phyloP scores from a whole-genome alignment of 2,329 filamentous ascomycete genomes.

The Raffaelea deltoideospora region DNA sequence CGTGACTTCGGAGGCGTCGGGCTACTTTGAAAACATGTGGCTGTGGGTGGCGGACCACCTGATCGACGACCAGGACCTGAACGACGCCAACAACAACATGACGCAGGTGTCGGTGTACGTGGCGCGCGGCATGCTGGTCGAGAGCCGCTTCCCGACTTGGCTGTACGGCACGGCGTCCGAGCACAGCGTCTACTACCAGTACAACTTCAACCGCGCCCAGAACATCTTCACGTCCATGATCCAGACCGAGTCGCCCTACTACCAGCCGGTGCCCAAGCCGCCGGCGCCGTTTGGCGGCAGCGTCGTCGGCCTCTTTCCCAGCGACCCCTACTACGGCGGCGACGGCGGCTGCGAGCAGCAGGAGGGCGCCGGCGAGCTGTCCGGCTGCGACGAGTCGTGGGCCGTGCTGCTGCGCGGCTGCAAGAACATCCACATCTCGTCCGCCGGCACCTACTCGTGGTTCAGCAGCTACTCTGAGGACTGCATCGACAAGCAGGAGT shows the following conservation, averaged over 20 bases:
- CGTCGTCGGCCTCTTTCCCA: neutral
- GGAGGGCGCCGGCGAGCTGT: neutral
- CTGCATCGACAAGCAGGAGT: conserved; percentile 9
- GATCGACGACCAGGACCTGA: conserved; percentile 1
- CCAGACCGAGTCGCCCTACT: conserved; percentile 54
- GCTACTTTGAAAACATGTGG: conserved; percentile 36
- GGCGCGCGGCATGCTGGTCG: conserved; percentile 19
- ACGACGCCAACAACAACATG: conserved; percentile 1
- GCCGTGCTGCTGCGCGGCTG: conserved; percentile 7
- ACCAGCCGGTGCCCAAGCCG: conserved; percentile 28
- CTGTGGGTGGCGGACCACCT: conserved; percentile 52
- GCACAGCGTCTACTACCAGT: conserved; percentile 35
- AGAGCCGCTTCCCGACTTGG: conserved; percentile 15
- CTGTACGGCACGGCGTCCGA: conserved; percentile 31
- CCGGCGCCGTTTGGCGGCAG: conserved; percentile 8
- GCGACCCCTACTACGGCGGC: conserved; percentile 9
- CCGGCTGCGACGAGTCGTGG: conserved; percentile 12
- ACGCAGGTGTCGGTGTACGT: neutral
- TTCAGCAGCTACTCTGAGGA: conserved; percentile 11
- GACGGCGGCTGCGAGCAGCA: conserved; percentile 8
- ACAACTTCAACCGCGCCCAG: conserved; percentile 29
- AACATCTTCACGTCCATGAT: conserved; percentile 43
- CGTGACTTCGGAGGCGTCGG: conserved; percentile 26
- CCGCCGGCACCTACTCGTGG: conserved; percentile 14
- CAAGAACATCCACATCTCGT: conserved; percentile 11